phyloP scores from a whole-genome alignment of 2,329 filamentous ascomycete species.

The Nannizzia gypsea region DNA sequence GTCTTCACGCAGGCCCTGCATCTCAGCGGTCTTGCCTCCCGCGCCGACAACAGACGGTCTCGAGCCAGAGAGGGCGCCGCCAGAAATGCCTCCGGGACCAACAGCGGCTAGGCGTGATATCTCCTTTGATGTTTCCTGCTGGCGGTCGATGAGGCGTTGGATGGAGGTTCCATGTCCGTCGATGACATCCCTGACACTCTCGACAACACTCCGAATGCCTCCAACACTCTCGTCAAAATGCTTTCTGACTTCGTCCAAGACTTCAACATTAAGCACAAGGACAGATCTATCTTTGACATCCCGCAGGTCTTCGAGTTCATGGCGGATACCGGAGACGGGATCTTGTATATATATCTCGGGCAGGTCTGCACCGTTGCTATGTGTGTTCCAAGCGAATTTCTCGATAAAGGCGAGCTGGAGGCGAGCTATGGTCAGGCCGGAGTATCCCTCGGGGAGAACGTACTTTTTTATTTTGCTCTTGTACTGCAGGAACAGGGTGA shows the following conservation, averaged over 20 bases:
- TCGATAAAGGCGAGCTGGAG: slow-evolving; percentile 95
- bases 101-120: slow-evolving; percentile 56
- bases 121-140: slow-evolving; percentile 80
- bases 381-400: slow-evolving; percentile 98
- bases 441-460: slow-evolving; percentile 69
- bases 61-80: not conserved
- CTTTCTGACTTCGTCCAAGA: slow-evolving; percentile 87
- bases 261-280: slow-evolving; percentile 85
- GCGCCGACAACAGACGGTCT: slow-evolving; percentile 21
- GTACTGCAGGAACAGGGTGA: slow-evolving; percentile 91
- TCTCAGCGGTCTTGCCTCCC: slow-evolving; percentile 57
- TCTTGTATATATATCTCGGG: slow-evolving; percentile 98
- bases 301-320: slow-evolving; percentile 83
- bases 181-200: slow-evolving; percentile 71
- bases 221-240: slow-evolving; percentile 90
- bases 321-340: slow-evolving; percentile 84
- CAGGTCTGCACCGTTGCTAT: slow-evolving; percentile 80
- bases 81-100: slow-evolving; percentile 15
- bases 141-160: slow-evolving; percentile 76
- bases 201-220: slow-evolving; percentile 67
- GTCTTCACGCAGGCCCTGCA: slow-evolving; percentile 74
- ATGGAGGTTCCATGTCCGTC: slow-evolving; percentile 72
- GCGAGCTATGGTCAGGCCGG: slow-evolving; percentile 73
- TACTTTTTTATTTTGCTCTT: slow-evolving; percentile 97
- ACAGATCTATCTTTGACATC: slow-evolving; percentile 94